Conservation (phyloP, 306 rosid genomes). For the Acmispon strigosus region DNA sequence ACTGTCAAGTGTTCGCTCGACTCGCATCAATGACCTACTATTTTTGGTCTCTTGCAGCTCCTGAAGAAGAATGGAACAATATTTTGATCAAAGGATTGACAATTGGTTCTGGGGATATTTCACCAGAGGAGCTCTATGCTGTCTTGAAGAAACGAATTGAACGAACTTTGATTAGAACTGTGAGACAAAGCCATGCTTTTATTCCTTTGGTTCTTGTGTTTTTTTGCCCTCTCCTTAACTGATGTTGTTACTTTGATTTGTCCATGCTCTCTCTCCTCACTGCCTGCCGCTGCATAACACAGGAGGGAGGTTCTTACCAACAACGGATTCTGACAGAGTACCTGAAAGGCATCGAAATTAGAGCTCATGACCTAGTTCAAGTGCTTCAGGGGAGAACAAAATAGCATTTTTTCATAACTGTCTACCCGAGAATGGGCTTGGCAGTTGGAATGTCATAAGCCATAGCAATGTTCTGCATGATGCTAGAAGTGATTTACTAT, state of each 20-base stretch:
- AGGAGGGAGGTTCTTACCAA: conserved; percentile 97
- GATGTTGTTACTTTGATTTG: conserved; percentile 10
- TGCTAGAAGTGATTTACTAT: not conserved
- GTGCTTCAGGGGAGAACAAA: conserved; percentile 51
- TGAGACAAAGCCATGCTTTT: conserved; percentile 32
- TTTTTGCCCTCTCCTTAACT: not conserved
- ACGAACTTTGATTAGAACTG: conserved; percentile 85
- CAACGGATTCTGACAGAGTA: conserved; percentile 75
- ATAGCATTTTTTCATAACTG: conserved; percentile 13
- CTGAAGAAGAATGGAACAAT: conserved; percentile 83
- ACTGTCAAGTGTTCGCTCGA: not conserved
- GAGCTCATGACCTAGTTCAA: conserved; percentile 65
- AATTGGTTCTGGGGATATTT: conserved; percentile 60
- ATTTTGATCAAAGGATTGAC: conserved; percentile 68
- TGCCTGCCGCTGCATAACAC: not conserved
- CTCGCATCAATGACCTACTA: not conserved
- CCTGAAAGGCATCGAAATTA: conserved; percentile 72
- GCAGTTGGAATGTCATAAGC: conserved; percentile 2
- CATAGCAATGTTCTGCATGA: conserved; percentile 19
- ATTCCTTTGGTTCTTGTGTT: not conserved
- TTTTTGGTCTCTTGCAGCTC: conserved; percentile 47
- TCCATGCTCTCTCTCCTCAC: conserved; percentile 2
- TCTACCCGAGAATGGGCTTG: not conserved
- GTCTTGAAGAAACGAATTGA: conserved; percentile 82
- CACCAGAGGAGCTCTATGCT: conserved; percentile 56